Percentiles rank a stretch among this genome's conserved stretches.
phyloP scores from a whole-genome alignment of 1,284 basidiomycete species.

The Irpex lacteus region DNA sequence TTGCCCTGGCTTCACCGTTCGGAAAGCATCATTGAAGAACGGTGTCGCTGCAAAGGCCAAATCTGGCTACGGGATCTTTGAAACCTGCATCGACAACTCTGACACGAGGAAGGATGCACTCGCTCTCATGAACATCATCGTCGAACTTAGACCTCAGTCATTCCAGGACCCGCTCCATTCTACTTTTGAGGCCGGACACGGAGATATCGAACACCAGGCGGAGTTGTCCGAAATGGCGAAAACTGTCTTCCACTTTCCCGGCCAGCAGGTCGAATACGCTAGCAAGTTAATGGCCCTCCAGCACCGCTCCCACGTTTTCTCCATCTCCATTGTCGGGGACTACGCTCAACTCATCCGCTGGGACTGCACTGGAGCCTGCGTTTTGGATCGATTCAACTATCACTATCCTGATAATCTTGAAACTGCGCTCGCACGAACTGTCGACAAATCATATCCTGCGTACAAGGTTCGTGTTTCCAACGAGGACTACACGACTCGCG shows the following conservation, averaged over 20 bases:
- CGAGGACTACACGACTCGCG: neutral
- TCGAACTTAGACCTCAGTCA: neutral
- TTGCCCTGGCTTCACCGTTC: neutral
- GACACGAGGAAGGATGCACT: neutral
- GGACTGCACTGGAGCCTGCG: conserved; percentile 20
- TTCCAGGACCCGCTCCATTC: neutral
- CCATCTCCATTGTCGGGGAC: conserved; percentile 10
- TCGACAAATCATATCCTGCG: neutral
- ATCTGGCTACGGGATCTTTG: neutral
- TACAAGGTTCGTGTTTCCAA: neutral
- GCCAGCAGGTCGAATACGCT: neutral
- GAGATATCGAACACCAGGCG: neutral
- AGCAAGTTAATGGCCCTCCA: neutral
- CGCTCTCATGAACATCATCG: neutral
- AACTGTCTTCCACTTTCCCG: neutral
- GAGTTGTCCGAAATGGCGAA: neutral
- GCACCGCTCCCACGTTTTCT: conserved; percentile 8
- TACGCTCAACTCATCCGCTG: conserved; percentile 23
- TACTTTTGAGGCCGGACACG: neutral
- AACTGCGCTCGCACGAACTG: neutral
- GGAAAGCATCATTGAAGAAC: neutral
- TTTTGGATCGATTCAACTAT: conserved; percentile 20
- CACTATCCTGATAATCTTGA: neutral
- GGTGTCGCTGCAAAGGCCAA: neutral
- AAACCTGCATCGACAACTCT: neutral